These are phyloP conservation scores for Verticillium klebahnii DNA, from an alignment of 2,329 filamentous ascomycete species.

Conservation along the genomic window DNA sequence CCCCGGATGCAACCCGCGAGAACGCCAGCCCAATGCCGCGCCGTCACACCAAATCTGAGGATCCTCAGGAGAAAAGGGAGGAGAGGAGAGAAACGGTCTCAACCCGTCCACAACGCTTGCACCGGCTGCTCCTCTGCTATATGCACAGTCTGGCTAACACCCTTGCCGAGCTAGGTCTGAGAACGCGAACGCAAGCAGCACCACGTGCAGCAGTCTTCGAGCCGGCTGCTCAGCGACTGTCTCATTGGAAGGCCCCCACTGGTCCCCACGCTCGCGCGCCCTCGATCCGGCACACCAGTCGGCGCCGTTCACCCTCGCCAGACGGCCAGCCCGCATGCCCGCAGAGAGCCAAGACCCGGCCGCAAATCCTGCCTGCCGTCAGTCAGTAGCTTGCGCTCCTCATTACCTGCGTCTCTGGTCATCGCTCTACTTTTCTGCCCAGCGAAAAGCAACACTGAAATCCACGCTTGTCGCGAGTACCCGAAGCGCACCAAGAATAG, in stretches of 20 bases:
- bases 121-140: not conserved
- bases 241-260: not conserved
- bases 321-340: not conserved
- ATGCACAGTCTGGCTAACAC: not conserved
- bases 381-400: not conserved
- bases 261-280: not conserved
- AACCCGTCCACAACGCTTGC: not conserved
- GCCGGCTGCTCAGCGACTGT: not conserved
- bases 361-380: not conserved
- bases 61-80: not conserved
- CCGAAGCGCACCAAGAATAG: not conserved
- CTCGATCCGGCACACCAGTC: not conserved
- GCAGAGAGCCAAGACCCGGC: not conserved
- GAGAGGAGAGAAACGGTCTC: not conserved
- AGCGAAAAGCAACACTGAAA: not conserved
- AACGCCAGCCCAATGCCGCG: not conserved
- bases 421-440: not conserved
- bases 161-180: not conserved
- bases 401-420: not conserved
- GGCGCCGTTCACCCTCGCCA: not conserved
- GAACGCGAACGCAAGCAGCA: not conserved
- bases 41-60: not conserved
- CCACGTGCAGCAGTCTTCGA: not conserved
- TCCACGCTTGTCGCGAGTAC: not conserved
- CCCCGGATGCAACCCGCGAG: not conserved